These are phyloP conservation scores for Geopyxis carbonaria DNA, from an alignment of 495 filamentous ascomycete species.

Conservation along the genomic window DNA sequence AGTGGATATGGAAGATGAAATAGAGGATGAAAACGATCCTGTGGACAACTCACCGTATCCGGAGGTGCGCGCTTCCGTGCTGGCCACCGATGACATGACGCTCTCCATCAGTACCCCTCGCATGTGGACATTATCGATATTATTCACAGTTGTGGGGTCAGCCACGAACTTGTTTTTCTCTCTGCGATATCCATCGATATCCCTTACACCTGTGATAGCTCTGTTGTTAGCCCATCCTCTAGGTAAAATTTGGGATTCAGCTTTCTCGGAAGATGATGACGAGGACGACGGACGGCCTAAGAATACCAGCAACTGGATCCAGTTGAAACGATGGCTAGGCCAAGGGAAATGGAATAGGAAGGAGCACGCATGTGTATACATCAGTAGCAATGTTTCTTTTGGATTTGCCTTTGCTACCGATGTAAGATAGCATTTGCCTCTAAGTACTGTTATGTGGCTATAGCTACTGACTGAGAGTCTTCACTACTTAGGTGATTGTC, in stretches of 20 bases:
- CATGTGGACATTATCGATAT: slow-evolving; percentile 64
- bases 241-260: slow-evolving; percentile 56
- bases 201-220: slow-evolving; percentile 71
- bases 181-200: slow-evolving; percentile 68
- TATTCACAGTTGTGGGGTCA: slow-evolving; percentile 66
- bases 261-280: slow-evolving; percentile 27
- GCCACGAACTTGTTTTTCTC: slow-evolving; percentile 74
- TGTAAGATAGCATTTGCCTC: slow-evolving; percentile 26
- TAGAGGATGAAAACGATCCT: slow-evolving; percentile 33
- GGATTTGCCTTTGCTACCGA: slow-evolving; percentile 75
- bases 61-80: slow-evolving; percentile 62
- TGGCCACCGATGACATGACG: slow-evolving; percentile 50
- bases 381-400: slow-evolving; percentile 81
- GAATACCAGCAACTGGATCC: slow-evolving; percentile 25
- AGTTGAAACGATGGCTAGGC: slow-evolving; percentile 52
- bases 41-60: slow-evolving; percentile 49
- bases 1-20: slow-evolving; percentile 21
- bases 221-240: slow-evolving; percentile 66
- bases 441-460: too few species aligned
- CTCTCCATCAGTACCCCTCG: slow-evolving; percentile 72
- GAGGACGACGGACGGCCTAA: not conserved
- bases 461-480: not conserved
- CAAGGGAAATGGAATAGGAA: slow-evolving; percentile 76
- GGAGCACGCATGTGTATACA: slow-evolving; percentile 73
- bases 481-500: slow-evolving; percentile 46